phyloP scores from a whole-genome alignment of 75 land plant genomes.

The Ceratopteris richardii region DNA sequence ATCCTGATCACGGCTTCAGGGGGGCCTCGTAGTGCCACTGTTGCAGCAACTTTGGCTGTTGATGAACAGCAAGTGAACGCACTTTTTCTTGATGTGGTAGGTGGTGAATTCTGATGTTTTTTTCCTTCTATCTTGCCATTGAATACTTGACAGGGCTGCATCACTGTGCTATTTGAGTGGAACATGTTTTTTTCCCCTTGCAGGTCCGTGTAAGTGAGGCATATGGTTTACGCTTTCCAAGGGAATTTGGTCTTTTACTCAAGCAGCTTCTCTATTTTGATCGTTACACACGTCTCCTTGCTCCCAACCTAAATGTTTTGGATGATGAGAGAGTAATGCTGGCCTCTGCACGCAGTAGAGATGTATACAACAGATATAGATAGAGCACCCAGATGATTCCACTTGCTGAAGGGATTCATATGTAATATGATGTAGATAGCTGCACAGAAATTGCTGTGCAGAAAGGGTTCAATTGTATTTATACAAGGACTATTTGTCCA shows the following conservation, averaged over 20 bases:
- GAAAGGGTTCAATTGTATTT: not conserved
- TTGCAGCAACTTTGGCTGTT: constrained; percentile 70
- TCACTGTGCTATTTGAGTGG: no score
- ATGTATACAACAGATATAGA: not conserved
- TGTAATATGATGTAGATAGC: not conserved
- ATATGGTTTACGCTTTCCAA: constrained; percentile 92
- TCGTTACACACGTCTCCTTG: constrained; percentile 87
- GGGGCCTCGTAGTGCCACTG: constrained; percentile 58
- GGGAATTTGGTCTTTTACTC: constrained; percentile 95
- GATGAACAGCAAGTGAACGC: constrained; percentile 97
- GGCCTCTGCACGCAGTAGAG: constrained; percentile 37
- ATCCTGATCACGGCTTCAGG: constrained; percentile 69
- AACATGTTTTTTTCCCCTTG: not conserved
- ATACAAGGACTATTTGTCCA: not conserved
- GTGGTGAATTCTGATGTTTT: constrained; percentile 1
- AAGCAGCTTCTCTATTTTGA: constrained; percentile 97
- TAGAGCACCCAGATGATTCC: no score
- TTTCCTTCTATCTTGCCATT: not conserved
- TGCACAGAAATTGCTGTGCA: not conserved
- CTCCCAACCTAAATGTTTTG: constrained; percentile 86
- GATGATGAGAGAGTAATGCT: constrained; percentile 72
- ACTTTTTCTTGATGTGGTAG: constrained; percentile 91
- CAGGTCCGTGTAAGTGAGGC: constrained; percentile 91
- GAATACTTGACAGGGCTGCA: no score
- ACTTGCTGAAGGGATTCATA: no score